phyloP scores from a whole-genome alignment of 2,329 filamentous ascomycete species.

The Lachnellula subtilissima region DNA sequence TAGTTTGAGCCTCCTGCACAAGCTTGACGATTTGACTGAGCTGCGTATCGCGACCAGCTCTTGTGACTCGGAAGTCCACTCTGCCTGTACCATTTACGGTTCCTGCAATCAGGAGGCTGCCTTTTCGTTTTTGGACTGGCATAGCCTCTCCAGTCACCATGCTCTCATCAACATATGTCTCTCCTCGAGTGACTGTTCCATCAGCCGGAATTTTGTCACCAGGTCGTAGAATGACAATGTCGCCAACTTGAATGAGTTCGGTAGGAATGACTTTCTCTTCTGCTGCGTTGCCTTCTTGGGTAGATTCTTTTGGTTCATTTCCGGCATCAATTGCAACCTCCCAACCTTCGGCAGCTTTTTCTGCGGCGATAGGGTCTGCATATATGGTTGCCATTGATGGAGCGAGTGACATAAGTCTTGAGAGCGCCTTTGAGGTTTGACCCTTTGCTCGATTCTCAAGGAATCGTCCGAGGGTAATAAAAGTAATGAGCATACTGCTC shows the following conservation, averaged over 20 bases:
- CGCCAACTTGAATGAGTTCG: constrained; percentile 87
- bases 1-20: constrained; percentile 97
- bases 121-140: constrained; percentile 85
- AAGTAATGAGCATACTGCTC: constrained; percentile 96
- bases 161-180: constrained; percentile 93
- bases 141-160: constrained; percentile 99
- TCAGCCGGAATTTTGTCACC: constrained; percentile 97
- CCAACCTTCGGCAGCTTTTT: constrained; percentile 84
- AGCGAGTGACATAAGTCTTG: constrained; percentile 88
- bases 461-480: constrained; percentile 85
- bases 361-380: constrained; percentile 84
- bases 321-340: constrained; percentile 38
- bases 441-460: constrained; percentile 94
- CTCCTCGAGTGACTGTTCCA: constrained; percentile 77
- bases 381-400: constrained; percentile 98
- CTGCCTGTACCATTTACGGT: constrained; percentile 93
- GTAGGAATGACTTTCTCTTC: constrained; percentile 87
- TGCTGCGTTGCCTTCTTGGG: constrained; percentile 53
- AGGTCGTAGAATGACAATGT: constrained; percentile 86
- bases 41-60: constrained; percentile 91
- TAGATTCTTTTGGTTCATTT: constrained; percentile 41
- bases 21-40: constrained; percentile 96
- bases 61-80: constrained; percentile 85
- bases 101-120: constrained; percentile 77
- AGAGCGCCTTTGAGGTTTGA: constrained; percentile 90